phyloP scores from a whole-genome alignment of 1,139 yeast genomes.

The Lodderomyces orthopsilosis region DNA sequence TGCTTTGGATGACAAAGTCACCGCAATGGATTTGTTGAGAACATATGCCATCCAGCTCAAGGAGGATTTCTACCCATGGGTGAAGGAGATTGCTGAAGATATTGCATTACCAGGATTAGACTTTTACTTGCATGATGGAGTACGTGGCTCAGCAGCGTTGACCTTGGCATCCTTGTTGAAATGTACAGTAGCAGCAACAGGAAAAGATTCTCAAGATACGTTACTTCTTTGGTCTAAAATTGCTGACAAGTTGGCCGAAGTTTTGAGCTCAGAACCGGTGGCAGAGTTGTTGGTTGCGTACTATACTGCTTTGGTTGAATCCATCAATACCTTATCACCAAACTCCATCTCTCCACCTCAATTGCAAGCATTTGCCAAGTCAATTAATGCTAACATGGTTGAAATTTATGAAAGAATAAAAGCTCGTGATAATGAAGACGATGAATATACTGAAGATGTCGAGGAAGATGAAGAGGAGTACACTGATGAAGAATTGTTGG shows the following conservation, averaged over 20 bases:
- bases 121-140: conserved; percentile 92
- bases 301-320: conserved; percentile 68
- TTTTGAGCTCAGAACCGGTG: conserved; percentile 74
- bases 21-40: conserved; percentile 84
- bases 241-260: conserved; percentile 64
- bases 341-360: conserved; percentile 57
- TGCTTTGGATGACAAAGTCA: conserved; percentile 84
- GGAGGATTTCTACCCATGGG: conserved; percentile 80
- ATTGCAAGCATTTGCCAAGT: conserved; percentile 54
- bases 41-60: conserved; percentile 86
- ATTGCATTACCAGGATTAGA: conserved; percentile 86
- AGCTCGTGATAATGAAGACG: conserved; percentile 67
- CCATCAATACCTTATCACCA: conserved; percentile 65
- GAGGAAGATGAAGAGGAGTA: conserved; percentile 82
- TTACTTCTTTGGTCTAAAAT: conserved; percentile 71
- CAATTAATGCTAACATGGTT: conserved; percentile 58
- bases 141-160: conserved; percentile 84
- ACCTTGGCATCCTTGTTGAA: conserved; percentile 75
- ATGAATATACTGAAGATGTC: conserved; percentile 67
- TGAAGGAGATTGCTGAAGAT: conserved; percentile 71
- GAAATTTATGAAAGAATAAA: conserved; percentile 73
- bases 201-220: conserved; percentile 55
- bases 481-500: conserved; percentile 85
- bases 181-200: conserved; percentile 65
- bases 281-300: conserved; percentile 80